Base-by-base conservation (phyloP, 805 yeast species). In the Saccharomyces kudriavzevii region DNA sequence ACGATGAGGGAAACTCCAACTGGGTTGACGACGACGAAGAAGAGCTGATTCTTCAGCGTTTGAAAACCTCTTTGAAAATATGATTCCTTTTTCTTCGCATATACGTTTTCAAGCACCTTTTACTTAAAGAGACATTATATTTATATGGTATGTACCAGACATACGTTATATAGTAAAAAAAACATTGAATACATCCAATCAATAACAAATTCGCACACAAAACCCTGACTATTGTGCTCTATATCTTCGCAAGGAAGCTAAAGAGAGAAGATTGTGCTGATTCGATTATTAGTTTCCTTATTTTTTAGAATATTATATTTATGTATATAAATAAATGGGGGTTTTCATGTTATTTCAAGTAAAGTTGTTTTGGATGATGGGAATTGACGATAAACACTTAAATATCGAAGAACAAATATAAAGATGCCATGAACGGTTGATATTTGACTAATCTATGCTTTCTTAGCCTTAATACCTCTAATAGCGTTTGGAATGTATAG, bases 401-500 rank as follows among this genome's bases (percentile, higher is more conserved):
- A 11, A 30, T 47, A n/a, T 24, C 48, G n/a, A 31, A 50, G 46
- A 45, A 17, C 48, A 45, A 22, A 14, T 25, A 29, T 25, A 45
- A 50, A 35, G 24, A 20, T 35, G 43, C 11, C 10, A 22, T 22
- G 20, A 14, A 45, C 11, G 22, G 27, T 22, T 22, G 22, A 13
- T 3, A 6, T 24, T 20, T 10, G 14, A 5, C 35, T 35, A 6
- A 35, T 17, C 40, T 52, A 45, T 8, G 47, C 40, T 40, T 61
- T 66, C 57, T 62, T 59, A 45, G 70, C 85, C 75, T 85, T 85
- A 68, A 84, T 76, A 70, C 91, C 92, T 52, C 76, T 70, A 58
- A 82, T 68, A 63, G 94, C 91, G 74, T 89, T 84, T 64, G 83
- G 87, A 50, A 82, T 70, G 78, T 82, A 86, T 76, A 73, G 80